Conservation (phyloP, 768 basidiomycete genomes). For the Macrolepiota albuminosa region DNA sequence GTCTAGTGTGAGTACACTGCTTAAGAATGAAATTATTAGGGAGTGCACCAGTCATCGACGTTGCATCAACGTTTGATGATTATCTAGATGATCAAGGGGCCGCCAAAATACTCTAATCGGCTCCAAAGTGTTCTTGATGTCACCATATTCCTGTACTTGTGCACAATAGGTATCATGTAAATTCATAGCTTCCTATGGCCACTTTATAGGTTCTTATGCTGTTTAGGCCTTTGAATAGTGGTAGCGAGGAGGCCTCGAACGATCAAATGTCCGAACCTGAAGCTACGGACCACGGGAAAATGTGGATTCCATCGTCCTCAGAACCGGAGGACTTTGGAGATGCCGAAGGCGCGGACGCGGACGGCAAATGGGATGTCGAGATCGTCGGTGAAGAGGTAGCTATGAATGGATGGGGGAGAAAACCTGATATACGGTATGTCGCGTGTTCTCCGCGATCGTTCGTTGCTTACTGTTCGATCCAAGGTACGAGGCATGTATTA, state of each 20-base stretch:
- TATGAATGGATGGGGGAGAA: conserved; percentile 19
- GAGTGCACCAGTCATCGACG: too few species aligned
- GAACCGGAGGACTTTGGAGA: conserved; percentile 24
- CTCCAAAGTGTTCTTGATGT: too few species aligned
- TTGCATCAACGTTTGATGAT: too few species aligned
- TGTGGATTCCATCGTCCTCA: conserved; percentile 19
- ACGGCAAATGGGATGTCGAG: conserved; percentile 26
- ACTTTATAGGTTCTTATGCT: not conserved
- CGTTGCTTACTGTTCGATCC: not conserved
- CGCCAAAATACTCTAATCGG: too few species aligned
- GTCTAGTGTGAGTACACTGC: too few species aligned
- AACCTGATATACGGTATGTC: conserved; percentile 23
- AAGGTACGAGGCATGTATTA: conserved; percentile 11
- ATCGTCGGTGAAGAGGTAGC: conserved; percentile 38
- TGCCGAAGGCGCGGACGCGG: conserved; percentile 22
- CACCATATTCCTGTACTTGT: not conserved
- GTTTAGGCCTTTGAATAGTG: not conserved
- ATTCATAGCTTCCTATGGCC: not conserved
- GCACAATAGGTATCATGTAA: not conserved
- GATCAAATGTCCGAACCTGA: not conserved
- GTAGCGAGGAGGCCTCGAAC: not conserved
- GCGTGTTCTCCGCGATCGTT: not conserved
- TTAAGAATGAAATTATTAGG: too few species aligned
- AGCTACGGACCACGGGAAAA: not conserved
- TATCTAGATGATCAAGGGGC: too few species aligned